Evolutionary conservation across 1,139 yeast genomes (phyloP).

Genomic region (Hansenula anomala): DNA sequence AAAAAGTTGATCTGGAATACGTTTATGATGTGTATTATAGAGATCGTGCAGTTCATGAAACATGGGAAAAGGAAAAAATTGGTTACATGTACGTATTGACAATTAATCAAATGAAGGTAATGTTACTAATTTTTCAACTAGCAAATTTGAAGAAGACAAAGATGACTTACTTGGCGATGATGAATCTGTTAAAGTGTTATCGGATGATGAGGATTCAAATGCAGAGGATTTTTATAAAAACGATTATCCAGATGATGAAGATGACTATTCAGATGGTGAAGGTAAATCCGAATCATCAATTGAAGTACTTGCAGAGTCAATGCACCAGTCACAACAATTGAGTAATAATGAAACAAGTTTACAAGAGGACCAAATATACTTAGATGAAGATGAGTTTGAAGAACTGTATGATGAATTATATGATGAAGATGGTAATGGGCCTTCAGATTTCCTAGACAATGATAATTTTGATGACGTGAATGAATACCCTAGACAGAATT

Average conservation of each 20-base stretch:
- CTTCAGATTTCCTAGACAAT: slow-evolving; percentile 21
- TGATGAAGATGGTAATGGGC: slow-evolving; percentile 23
- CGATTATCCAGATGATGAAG: slow-evolving; percentile 94
- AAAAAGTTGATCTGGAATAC: slow-evolving; percentile 49
- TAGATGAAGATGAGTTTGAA: slow-evolving; percentile 24
- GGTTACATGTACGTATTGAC: slow-evolving; percentile 44
- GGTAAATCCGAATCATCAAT: slow-evolving; percentile 2
- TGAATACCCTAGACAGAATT: slow-evolving; percentile 35
- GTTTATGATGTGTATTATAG: slow-evolving; percentile 87
- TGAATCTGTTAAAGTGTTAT: slow-evolving; percentile 35
- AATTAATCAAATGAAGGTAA: neutral
- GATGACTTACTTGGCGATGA: slow-evolving; percentile 51
- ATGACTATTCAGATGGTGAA: slow-evolving; percentile 24
- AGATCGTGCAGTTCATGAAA: slow-evolving; percentile 43
- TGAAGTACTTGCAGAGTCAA: slow-evolving; percentile 2
- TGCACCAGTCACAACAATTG: slow-evolving; percentile 4
- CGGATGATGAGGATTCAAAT: slow-evolving; percentile 74
- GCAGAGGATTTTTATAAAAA: slow-evolving; percentile 91
- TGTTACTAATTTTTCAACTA: slow-evolving; percentile 3
- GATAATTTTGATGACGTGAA: slow-evolving; percentile 17
- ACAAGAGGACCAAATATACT: too few relatives aligned
- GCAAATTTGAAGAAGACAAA: slow-evolving; percentile 63
- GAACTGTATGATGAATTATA: slow-evolving; percentile 28
- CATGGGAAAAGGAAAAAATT: slow-evolving; percentile 45
- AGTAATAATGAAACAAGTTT: too few relatives aligned